Evolutionary conservation across 768 basidiomycete species (phyloP), one percentile per base, ranked within the genome.

Genomic region (Termitomyces titanicus): DNA sequence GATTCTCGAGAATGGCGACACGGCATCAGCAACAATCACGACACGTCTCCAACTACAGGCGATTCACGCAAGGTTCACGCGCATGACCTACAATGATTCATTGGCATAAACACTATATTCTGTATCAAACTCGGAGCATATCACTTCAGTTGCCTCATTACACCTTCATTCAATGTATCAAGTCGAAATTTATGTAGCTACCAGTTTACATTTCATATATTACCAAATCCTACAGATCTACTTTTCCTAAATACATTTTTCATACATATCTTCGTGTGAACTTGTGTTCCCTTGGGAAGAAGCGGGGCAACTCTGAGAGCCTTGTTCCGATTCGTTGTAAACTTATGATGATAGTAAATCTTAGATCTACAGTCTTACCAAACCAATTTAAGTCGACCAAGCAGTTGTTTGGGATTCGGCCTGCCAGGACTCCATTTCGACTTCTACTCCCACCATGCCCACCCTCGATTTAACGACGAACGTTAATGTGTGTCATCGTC

Each of bases 391-490:
- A n/a, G n/a, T n/a, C n/a, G n/a, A n/a, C n/a, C n/a, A n/a, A n/a
- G n/a, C n/a, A n/a, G 29, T 29, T 29, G 29, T 29, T 25, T 22
- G 12, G 24, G 3, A n/a, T 17, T n/a, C 34, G 24, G 24, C n/a
- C 24, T 11, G 17, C 25, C 13, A n/a, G 17, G 10, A 18, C 49
- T 29, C 39, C 15, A 17, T 24, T 25, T 29, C 25, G 27, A 17
- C n/a, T n/a, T n/a, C 13, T 29, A 43, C 42, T 47, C 22, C 35
- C 48, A 39, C 15, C 56, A 73, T 80, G 78, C 79, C 78, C 57
- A 66, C 68, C 58, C 74, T 79, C 54, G 66, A 74, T 44, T 68
- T 79, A 33, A 61, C 66, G 25, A 75, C 77, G 38, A 80, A 79
- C 64, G 74, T 76, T 56, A 70, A 75, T 64, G 79, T 75, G 54